Base-by-base conservation (phyloP, 2,329 filamentous ascomycete species). In the Harringtonia aguacate region DNA sequence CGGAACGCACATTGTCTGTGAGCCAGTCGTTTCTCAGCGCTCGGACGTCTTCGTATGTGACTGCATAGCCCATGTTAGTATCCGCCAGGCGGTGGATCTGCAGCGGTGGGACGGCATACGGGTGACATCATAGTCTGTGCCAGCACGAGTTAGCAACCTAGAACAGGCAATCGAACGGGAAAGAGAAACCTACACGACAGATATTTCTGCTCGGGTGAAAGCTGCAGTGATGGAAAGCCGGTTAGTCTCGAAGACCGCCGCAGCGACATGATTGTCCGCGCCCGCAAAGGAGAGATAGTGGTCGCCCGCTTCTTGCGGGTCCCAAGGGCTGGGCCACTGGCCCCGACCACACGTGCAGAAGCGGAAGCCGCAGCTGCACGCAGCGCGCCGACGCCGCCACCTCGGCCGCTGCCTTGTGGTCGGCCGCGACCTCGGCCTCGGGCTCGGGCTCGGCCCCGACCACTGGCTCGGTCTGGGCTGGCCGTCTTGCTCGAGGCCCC, bases 21-120 rank as follows among this genome's bases (percentile, higher is more conserved):
- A 98, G 72, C 92, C 92, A 98, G 70, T 95, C 92, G 63, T 85
- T 73, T 64, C 85, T 87, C 46, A 98, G 76, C 15, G 84, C 82
- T 60, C 89, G 84, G 53, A 97, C 77, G 63, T 98, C 92, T 60
- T 92, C 86, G 59, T 81, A 78, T 41, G 86, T 95, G 53, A 97
- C 86, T 89, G 50, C 10, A 22, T 41, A 17, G 7, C 2, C 3
- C 8, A 5, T 9, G 41, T 24, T 24, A 35, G 21, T 8, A 24
- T 36, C 7, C 13, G 4, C 15, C 21, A 13, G 13, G 28, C 10
- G 8, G 21, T 12, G 8, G 21, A 18, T 17, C 18, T 20, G 21
- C 39, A 43, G 17, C 18, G 20, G 28, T 31, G 34, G 21, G 24
- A 36, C 7, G 6, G 35, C 41, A 35, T 46, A 50, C 40, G 41